phyloP scores from a whole-genome alignment of 768 basidiomycete species.

The Leccinum incarnatum region DNA sequence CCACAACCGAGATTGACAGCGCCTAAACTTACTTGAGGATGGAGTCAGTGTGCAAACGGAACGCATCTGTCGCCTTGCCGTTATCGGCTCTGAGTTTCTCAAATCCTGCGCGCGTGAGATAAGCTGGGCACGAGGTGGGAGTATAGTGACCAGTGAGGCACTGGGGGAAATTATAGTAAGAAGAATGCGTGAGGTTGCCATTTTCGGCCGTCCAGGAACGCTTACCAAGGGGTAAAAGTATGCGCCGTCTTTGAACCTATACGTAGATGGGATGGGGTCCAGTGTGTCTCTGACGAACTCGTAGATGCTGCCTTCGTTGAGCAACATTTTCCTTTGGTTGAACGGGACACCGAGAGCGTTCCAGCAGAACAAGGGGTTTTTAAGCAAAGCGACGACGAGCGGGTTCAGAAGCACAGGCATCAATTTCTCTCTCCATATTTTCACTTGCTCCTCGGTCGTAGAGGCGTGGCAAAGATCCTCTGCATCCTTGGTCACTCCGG shows the following conservation, averaged over 20 bases:
- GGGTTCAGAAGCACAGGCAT: constrained; percentile 61
- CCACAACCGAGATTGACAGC: neutral
- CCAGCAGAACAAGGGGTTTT: constrained; percentile 58
- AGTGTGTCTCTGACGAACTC: constrained; percentile 53
- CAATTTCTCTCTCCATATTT: constrained; percentile 59
- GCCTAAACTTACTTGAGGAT: constrained; percentile 53
- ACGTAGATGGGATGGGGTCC: constrained; percentile 45
- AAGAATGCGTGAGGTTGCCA: neutral
- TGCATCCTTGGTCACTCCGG: constrained; percentile 56
- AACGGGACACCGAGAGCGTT: constrained; percentile 75
- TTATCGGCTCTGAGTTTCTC: constrained; percentile 49
- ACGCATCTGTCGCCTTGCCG: constrained; percentile 45
- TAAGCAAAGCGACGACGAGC: constrained; percentile 49
- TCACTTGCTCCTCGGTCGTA: constrained; percentile 55
- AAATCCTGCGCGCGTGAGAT: constrained; percentile 62
- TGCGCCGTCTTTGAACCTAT: constrained; percentile 58
- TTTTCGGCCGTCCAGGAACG: constrained; percentile 7
- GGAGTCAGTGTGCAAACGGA: constrained; percentile 71
- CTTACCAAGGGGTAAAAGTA: constrained; percentile 61
- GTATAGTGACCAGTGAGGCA: constrained; percentile 55
- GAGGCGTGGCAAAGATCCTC: constrained; percentile 51
- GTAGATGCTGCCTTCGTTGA: constrained; percentile 48
- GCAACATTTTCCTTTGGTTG: constrained; percentile 62
- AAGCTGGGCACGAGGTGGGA: constrained; percentile 56
- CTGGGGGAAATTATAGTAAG: constrained; percentile 16